phyloP scores from a whole-genome alignment of 2,329 filamentous ascomycete genomes.

The Ophiocordyceps camponoti-leonardi region DNA sequence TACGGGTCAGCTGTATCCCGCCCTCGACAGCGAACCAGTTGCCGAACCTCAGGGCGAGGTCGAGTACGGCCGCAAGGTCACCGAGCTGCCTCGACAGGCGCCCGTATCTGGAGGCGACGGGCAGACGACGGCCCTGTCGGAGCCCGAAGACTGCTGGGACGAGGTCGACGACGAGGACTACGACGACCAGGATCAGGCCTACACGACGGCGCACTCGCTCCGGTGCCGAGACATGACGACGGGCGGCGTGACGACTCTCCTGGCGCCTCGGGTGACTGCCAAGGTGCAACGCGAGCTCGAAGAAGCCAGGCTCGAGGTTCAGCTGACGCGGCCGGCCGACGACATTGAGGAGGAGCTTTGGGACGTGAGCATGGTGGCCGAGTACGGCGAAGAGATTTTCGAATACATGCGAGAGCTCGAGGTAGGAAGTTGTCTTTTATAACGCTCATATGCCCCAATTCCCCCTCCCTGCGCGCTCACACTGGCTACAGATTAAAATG shows the following conservation, averaged over 20 bases:
- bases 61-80: slow-evolving; percentile 11
- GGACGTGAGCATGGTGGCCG: slow-evolving; percentile 95
- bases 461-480: not conserved
- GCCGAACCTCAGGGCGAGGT: slow-evolving; percentile 9
- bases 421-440: slow-evolving; percentile 30
- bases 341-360: slow-evolving; percentile 78
- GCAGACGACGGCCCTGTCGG: slow-evolving; percentile 13
- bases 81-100: slow-evolving; percentile 11
- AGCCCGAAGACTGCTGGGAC: slow-evolving; percentile 50
- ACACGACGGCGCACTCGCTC: slow-evolving; percentile 60
- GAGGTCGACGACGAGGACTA: slow-evolving; percentile 59
- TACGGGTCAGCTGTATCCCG: slow-evolving; percentile 10
- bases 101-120: slow-evolving; percentile 9
- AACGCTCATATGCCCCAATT: not conserved
- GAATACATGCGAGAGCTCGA: slow-evolving; percentile 80
- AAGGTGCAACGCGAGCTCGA: slow-evolving; percentile 59
- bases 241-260: slow-evolving; percentile 34
- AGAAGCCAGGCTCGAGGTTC: slow-evolving; percentile 44
- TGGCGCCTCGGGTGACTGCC: slow-evolving; percentile 55
- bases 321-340: slow-evolving; percentile 49
- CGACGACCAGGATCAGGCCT: slow-evolving; percentile 46
- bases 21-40: slow-evolving; percentile 9
- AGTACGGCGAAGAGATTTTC: slow-evolving; percentile 94
- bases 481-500: slow-evolving; percentile 47
- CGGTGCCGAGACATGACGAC: slow-evolving; percentile 48